Evolutionary conservation across 2,329 filamentous ascomycete species (phyloP).

Genomic region (Dothideomycetes sp.): DNA sequence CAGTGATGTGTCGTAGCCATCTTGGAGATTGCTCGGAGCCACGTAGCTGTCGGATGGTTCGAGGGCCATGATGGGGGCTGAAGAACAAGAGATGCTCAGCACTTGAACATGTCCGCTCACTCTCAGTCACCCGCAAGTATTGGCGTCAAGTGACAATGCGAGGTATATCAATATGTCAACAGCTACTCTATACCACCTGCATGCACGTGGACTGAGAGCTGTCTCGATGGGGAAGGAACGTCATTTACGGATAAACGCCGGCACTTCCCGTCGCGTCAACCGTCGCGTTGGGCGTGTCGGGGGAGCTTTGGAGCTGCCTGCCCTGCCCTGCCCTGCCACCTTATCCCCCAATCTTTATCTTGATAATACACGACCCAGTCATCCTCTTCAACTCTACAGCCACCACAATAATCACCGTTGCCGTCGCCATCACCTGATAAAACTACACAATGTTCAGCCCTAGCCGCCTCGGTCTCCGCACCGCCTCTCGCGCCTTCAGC

Average conservation of each 20-base stretch:
- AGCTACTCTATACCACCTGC: too few species aligned
- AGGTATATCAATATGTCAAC: too few species aligned
- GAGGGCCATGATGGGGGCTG: conserved; percentile 12
- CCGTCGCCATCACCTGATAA: too few species aligned
- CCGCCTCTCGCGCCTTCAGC: conserved; percentile 60
- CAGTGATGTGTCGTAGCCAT: conserved; percentile 31
- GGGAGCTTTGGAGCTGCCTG: too few species aligned
- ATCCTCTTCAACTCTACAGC: background rate
- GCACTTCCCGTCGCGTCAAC: background rate
- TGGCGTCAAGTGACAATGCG: too few species aligned
- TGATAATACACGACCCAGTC: background rate
- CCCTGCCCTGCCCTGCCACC: too few species aligned
- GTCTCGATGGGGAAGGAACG: background rate
- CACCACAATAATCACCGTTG: conserved; percentile 23
- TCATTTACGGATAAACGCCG: background rate
- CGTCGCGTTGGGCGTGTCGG: background rate
- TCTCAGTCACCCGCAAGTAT: too few species aligned
- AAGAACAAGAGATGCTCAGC: background rate
- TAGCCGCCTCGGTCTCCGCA: conserved; percentile 27
- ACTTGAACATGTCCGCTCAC: too few species aligned
- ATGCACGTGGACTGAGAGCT: too few species aligned
- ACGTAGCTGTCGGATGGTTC: conserved; percentile 17
- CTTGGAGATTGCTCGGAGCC: conserved; percentile 9
- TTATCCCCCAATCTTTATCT: background rate
- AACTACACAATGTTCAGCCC: conserved; percentile 28